A percentile compares a stretch with the other conserved stretches of the same genome.
Conservation (phyloP, 208 protist genomes). For the Wallacemonas sp. region DNA sequence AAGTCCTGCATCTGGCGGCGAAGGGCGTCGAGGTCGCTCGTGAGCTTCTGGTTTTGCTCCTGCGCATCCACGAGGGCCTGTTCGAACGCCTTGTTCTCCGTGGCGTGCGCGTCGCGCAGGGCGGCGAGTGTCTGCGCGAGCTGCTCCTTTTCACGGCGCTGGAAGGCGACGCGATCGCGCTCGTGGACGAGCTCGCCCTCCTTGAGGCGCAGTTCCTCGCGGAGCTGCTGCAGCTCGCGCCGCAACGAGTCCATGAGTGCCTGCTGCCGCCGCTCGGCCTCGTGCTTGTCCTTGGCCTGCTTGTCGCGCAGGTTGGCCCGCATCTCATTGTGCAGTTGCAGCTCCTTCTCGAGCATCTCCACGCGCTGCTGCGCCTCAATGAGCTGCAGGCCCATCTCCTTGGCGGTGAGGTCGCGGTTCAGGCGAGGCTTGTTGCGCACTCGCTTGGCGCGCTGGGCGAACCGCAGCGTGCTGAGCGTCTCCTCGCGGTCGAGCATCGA, state of each 20-base stretch:
- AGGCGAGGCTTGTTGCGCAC: conserved; percentile 58
- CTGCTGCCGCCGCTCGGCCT: conserved; percentile 29
- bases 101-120: background rate
- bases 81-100: conserved; percentile 12
- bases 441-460: conserved; percentile 60
- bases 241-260: conserved; percentile 40
- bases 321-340: conserved; percentile 30
- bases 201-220: conserved; percentile 31
- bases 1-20: conserved; percentile 6
- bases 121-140: conserved; percentile 20
- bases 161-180: conserved; percentile 27
- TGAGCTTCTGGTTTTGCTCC: conserved; percentile 21
- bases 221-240: conserved; percentile 35
- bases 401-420: conserved; percentile 44
- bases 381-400: conserved; percentile 45
- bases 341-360: conserved; percentile 40
- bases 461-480: conserved; percentile 63
- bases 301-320: conserved; percentile 6
- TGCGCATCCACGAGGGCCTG: conserved; percentile 18
- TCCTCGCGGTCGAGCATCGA: conserved; percentile 36
- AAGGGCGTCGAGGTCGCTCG: conserved; percentile 19
- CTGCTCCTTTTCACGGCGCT: conserved; percentile 26
- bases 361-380: conserved; percentile 44
- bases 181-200: conserved; percentile 41
- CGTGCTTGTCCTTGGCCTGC: conserved; percentile 20